Base-by-base conservation (phyloP, 2,329 filamentous ascomycete species). In the Penicillium sp. region DNA sequence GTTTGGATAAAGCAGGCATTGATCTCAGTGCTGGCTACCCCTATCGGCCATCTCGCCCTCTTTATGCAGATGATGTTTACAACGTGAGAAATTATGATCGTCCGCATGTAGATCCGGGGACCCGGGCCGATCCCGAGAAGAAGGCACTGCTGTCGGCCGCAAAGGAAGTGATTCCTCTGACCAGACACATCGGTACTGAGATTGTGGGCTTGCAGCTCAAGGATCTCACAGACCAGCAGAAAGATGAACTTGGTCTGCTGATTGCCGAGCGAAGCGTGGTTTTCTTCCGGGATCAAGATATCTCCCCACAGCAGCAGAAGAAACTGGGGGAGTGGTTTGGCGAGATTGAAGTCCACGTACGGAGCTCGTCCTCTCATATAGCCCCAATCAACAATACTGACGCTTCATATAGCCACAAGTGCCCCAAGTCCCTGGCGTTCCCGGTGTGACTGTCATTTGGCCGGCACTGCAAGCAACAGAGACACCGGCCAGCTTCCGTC, bases 11-110 rank as follows among this genome's bases (percentile, higher is more conserved):
- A 53, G 84, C 83, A 0, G 84, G 82, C 1, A 78, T 89, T 46
- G 84, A 89, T 62, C 73, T 89, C 2, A 85, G 82, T 0, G 71
- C 81, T 1, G 86, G 86, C 0, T 89, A 89, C 56, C 86, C 86
- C 0, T 88, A 88, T 59, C 80, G 84, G 0, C 85, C 85, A 1
- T 78, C 81, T 0, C 77, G 77, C 42, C 86, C 86, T 0, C 71
- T 88, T 1, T 89, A 83, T 57, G 72, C 88, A 0, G 81, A 89
- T 49, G 86, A 89, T 56, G 82, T 84, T 3, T 81, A 81, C 67
- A 80, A 80, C 42, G 84, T 89, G 62, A 74, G 86, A 15, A 75
- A 80, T 64, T 66, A 77, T 49, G 78, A 78, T 53, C 78, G 77
- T 24, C 66, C 72, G 15, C 76, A 86, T 48, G 59, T 79, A 9